phyloP scores from a whole-genome alignment of 352 stramenopile genomes.

The Globisporangium apiculatum region DNA sequence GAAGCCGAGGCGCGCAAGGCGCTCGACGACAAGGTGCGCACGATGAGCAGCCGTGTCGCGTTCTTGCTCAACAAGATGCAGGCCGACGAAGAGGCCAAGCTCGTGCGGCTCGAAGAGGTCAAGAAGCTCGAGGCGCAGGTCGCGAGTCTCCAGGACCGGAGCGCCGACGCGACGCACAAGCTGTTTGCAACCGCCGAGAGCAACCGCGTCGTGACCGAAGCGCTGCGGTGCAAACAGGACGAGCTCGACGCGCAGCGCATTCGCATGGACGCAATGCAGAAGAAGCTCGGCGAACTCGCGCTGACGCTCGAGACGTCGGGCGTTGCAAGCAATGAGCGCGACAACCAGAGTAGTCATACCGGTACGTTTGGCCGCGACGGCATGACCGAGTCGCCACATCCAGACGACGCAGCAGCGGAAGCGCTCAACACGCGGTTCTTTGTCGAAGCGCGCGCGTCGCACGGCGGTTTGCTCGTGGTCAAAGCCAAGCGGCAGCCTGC shows the following conservation, averaged over 20 bases:
- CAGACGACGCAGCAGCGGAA: conserved; percentile 52
- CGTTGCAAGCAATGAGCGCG: conserved; percentile 13
- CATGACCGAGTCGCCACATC: conserved; percentile 21
- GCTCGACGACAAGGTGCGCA: conserved; percentile 93
- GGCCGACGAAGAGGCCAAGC: conserved; percentile 92
- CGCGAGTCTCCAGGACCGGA: conserved; percentile 82
- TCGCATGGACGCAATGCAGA: conserved; percentile 71
- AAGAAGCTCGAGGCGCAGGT: conserved; percentile 94
- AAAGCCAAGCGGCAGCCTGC: conserved; percentile 89
- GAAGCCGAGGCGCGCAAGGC: conserved; percentile 89
- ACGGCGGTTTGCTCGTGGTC: conserved; percentile 85
- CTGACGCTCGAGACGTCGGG: conserved; percentile 54
- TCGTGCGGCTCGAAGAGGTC: conserved; percentile 89
- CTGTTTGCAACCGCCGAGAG: conserved; percentile 87
- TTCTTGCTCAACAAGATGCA: conserved; percentile 97
- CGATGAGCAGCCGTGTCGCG: conserved; percentile 87
- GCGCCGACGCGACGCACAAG: conserved; percentile 86
- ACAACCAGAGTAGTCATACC: conserved; percentile 19
- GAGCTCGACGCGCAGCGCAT: conserved; percentile 85
- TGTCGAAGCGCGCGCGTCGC: conserved; percentile 71
- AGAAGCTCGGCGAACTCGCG: conserved; percentile 59
- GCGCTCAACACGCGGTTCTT: conserved; percentile 78
- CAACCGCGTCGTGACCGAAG: conserved; percentile 91
- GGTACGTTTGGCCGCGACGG: conserved; percentile 11
- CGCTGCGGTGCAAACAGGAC: conserved; percentile 83